phyloP scores from a whole-genome alignment of 768 basidiomycete genomes.

The Hericium coralloides region DNA sequence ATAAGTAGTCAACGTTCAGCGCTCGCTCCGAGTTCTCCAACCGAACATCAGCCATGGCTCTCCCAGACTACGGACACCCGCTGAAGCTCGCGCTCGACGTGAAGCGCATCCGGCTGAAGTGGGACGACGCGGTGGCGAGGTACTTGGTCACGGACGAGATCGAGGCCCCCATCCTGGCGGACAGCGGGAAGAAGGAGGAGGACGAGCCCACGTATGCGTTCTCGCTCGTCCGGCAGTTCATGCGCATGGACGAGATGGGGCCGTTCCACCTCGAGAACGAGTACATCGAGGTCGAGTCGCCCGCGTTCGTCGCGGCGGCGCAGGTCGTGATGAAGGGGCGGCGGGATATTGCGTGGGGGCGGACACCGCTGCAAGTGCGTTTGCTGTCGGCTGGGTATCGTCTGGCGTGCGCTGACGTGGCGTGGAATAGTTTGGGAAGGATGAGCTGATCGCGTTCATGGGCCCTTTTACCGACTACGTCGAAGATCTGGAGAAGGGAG shows the following conservation, averaged over 20 bases:
- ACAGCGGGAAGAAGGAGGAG: neutral
- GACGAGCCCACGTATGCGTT: neutral
- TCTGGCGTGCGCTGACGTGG: neutral
- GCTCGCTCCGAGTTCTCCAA: no score
- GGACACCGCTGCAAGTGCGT: neutral
- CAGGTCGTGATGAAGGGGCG: neutral
- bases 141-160: neutral
- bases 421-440: neutral
- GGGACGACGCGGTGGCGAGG: neutral
- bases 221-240: neutral
- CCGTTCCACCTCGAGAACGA: neutral
- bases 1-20: no score
- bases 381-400: neutral
- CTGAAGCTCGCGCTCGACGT: neutral
- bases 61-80: no score
- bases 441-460: neutral
- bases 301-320: neutral
- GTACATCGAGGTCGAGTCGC: neutral
- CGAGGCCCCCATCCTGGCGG: neutral
- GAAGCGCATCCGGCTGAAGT: neutral
- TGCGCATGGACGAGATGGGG: neutral
- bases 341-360: neutral
- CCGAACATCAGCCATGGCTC: no score
- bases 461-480: neutral
- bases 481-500: neutral